Evolutionary conservation across 106 monocot species (phyloP).

Genomic region (Ottelia alismoides): DNA sequence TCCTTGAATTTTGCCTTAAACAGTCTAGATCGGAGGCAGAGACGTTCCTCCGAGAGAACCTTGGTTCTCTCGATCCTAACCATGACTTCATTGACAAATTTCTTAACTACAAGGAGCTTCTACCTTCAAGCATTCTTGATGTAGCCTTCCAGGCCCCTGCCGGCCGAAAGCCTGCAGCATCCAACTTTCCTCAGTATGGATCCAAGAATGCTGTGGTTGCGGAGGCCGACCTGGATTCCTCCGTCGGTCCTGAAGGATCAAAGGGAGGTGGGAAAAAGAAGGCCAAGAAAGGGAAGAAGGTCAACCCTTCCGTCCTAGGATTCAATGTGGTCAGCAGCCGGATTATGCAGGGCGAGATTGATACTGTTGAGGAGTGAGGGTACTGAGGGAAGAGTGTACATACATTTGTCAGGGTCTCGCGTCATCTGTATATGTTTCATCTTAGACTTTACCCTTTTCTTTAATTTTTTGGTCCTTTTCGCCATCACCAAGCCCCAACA

Average conservation of each 20-base stretch:
- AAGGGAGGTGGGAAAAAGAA: conserved; percentile 57
- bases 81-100: conserved; percentile 85
- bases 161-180: too few relatives aligned
- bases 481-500: too few relatives aligned
- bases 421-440: conserved; percentile 13
- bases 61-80: conserved; percentile 55
- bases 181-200: too few relatives aligned
- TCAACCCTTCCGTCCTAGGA: conserved; percentile 51
- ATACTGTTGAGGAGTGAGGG: conserved; percentile 37
- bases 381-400: conserved; percentile 14
- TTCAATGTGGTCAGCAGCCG: conserved; percentile 89
- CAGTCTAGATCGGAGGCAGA: conserved; percentile 69
- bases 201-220: background rate
- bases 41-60: conserved; percentile 67
- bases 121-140: conserved; percentile 68
- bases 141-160: conserved; percentile 69
- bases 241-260: conserved; percentile 11
- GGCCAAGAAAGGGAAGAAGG: conserved; percentile 91
- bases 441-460: background rate
- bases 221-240: background rate
- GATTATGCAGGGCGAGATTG: conserved; percentile 99
- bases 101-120: conserved; percentile 81
- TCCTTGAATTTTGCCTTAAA: conserved; percentile 84
- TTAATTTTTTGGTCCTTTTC: too few relatives aligned
- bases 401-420: background rate